Percentiles rank a stretch among this genome's conserved stretches.
phyloP scores from a whole-genome alignment of 495 filamentous ascomycete species.

The Penicillium robsamsonii region DNA sequence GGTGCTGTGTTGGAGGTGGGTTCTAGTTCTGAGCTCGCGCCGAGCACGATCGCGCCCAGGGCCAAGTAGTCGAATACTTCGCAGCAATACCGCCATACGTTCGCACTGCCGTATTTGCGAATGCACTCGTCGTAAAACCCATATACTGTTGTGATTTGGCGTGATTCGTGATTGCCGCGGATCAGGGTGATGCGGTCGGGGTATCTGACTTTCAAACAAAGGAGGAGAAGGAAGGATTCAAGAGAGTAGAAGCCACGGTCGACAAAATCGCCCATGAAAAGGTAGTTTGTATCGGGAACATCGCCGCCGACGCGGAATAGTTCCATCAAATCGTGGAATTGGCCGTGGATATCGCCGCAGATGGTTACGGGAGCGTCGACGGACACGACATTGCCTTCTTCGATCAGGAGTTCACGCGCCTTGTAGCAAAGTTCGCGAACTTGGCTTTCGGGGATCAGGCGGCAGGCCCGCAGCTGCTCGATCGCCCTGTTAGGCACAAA shows the following conservation, averaged over 20 bases:
- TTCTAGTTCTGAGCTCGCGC: conserved; percentile 73
- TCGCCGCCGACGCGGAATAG: conserved; percentile 94
- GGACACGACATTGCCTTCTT: conserved; percentile 96
- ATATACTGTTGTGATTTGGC: conserved; percentile 97
- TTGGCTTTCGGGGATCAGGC: conserved; percentile 91
- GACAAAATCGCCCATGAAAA: conserved; percentile 99
- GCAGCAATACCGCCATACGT: conserved; percentile 98
- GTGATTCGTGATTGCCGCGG: conserved; percentile 94
- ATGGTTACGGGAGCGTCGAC: conserved; percentile 97
- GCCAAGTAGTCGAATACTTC: conserved; percentile 98
- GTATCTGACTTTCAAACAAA: conserved; percentile 96
- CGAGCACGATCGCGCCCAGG: conserved; percentile 88
- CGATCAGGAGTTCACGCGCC: conserved; percentile 91
- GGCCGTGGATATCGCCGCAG: conserved; percentile 97
- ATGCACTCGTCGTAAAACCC: conserved; percentile 99
- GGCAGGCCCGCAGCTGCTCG: conserved; percentile 87
- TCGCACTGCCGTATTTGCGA: conserved; percentile 94
- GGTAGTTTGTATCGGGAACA: conserved; percentile 95
- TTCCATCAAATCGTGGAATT: conserved; percentile 99
- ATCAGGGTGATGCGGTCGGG: conserved; percentile 97
- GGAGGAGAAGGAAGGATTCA: conserved; percentile 90
- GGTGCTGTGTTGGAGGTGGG: conserved; percentile 48
- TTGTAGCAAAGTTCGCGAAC: conserved; percentile 98
- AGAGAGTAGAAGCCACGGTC: conserved; percentile 98
- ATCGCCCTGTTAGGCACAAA: conserved; percentile 67